phyloP scores from a whole-genome alignment of 257 asterid species.

The Jacaranda mimosifolia region DNA sequence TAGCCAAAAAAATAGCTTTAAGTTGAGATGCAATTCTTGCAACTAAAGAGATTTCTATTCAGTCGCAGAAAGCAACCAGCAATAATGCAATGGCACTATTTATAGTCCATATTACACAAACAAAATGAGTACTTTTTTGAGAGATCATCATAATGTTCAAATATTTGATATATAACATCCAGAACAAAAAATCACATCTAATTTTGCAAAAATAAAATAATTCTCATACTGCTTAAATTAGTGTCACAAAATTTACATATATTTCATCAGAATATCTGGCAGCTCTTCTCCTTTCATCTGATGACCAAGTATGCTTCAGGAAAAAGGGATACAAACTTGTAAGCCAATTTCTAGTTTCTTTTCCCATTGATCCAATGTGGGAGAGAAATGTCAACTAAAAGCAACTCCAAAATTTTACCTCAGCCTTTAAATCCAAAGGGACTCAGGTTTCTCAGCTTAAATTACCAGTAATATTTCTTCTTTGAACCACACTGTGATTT shows the following conservation, averaged over 20 bases:
- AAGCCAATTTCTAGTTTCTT: not conserved
- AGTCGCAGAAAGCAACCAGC: too few relatives aligned
- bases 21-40: too few relatives aligned
- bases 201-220: too few relatives aligned
- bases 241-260: conserved; percentile 24
- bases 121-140: not conserved
- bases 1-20: too few relatives aligned
- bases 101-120: not conserved
- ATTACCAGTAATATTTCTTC: not conserved
- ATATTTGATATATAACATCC: too few relatives aligned
- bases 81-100: too few relatives aligned
- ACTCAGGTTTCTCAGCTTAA: not conserved
- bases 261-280: not conserved
- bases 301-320: too few relatives aligned
- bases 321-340: not conserved
- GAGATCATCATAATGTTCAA: not conserved
- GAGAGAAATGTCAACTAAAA: not conserved
- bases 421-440: not conserved
- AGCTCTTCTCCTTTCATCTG: not conserved
- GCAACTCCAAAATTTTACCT: too few relatives aligned
- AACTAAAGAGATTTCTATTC: too few relatives aligned
- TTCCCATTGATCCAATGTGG: not conserved
- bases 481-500: not conserved
- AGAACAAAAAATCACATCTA: too few relatives aligned
- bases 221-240: too few relatives aligned